Conservation (phyloP, 305 asterid genomes). For the Solanum chacoense region DNA sequence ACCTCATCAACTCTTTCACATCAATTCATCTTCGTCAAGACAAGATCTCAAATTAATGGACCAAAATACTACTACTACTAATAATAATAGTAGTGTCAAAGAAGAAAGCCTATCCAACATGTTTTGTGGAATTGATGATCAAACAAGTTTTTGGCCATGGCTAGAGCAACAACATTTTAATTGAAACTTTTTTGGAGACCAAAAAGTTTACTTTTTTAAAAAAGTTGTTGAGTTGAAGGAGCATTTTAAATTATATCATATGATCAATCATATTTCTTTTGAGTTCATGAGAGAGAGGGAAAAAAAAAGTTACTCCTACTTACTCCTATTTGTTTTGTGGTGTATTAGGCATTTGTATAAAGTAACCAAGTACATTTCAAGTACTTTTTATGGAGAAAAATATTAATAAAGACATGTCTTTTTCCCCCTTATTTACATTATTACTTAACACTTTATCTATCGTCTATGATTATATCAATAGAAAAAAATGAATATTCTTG, state of each 20-base stretch:
- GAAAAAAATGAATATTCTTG: not conserved
- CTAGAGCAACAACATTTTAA: constrained; percentile 48
- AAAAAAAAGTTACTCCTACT: not conserved
- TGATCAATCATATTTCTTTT: not conserved
- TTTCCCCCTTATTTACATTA: not conserved
- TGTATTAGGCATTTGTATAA: not conserved
- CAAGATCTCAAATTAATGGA: constrained; percentile 23
- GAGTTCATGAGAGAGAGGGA: not conserved
- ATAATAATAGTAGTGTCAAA: constrained; percentile 20
- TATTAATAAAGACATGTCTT: not conserved
- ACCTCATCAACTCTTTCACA: constrained; percentile 23
- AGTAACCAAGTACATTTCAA: not conserved
- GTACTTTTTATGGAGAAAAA: not conserved
- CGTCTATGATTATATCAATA: not conserved
- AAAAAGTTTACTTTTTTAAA: not conserved
- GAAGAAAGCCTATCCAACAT: constrained; percentile 57
- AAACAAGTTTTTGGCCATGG: constrained; percentile 69
- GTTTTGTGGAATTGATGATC: constrained; percentile 58
- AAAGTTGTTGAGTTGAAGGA: not conserved
- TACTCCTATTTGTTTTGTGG: not conserved
- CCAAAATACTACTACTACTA: constrained; percentile 2
- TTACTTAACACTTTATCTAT: not conserved
- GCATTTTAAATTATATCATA: not conserved
- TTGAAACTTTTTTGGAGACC: constrained; percentile 5
- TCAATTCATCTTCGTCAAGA: constrained; percentile 10